Base-by-base conservation (phyloP, 768 basidiomycete species). In the Cubamyces lactineus region DNA sequence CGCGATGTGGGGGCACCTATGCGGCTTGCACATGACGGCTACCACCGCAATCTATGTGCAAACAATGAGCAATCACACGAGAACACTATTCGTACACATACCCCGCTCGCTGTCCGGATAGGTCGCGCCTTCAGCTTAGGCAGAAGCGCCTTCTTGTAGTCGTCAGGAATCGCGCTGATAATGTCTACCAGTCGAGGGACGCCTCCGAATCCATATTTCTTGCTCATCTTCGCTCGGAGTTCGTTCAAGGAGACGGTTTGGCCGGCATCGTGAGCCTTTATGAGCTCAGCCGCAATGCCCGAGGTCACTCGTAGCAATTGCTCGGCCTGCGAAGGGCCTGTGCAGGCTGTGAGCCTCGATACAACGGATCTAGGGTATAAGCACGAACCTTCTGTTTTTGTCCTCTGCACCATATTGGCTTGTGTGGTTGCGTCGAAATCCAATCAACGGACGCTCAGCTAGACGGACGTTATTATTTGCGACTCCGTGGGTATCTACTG, bases 1-100 rank as follows among this genome's bases (percentile, higher is more conserved):
- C 8, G 97, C 97, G 58, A 99, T 98, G 77, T 99, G 97, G 4
- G 97, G 97, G 80, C 97, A 99, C 56, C 97, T 86, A 80, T 99
- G 97, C 1, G 97, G 97, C 72, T 98, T 99, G 80, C 95, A 96
- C 97, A 99, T 99, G n/a, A 99, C 96, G 9, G 97, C 97, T 15
- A 99, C 97, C 23, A 98, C 96, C 16, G 96, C 97, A 61, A 98
- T 96, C 94, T 96, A 48, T 12, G 38, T 17, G 46, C 30, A 24
- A 57, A 53, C 39, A 48, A 66, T 30, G n/a, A 65, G 62, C 50
- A 41, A 51, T 16, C 19, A 28, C 53, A 56, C 40, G 16, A 30
- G 1, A 7, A 15, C 54, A 8, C 16, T 40, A 24, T 15, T 30
- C 38, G 30, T 47, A n/a, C 8, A 81, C 88, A 70, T 69, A 96